These are phyloP conservation scores for Pestalotiopsis sp. DNA, from an alignment of 2,329 filamentous ascomycete species.

Conservation along the genomic window DNA sequence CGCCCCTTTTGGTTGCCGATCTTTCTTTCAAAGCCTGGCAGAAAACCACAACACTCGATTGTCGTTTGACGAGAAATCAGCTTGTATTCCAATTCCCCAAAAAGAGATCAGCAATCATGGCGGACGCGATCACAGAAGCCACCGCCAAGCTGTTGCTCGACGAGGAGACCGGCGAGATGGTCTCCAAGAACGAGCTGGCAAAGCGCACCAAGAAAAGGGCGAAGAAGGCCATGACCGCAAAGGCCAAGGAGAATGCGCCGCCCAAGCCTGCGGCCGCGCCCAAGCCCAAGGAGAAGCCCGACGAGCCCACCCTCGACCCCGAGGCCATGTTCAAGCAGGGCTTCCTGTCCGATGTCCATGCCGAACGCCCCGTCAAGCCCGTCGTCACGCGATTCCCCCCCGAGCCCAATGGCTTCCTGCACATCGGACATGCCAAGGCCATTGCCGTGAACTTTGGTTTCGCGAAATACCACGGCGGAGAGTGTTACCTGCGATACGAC, in stretches of 20 bases:
- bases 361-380: conserved; percentile 62
- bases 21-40: neutral
- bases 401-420: conserved; percentile 90
- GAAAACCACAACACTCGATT: neutral
- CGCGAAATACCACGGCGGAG: conserved; percentile 79
- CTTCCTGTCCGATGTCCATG: conserved; percentile 74
- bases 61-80: neutral
- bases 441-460: conserved; percentile 98
- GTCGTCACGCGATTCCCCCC: conserved; percentile 78
- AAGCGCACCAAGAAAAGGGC: conserved; percentile 61
- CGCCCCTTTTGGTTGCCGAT: neutral
- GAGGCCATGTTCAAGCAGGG: conserved; percentile 80
- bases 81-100: neutral
- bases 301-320: conserved; percentile 49
- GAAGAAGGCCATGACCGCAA: conserved; percentile 48
- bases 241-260: conserved; percentile 25
- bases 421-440: conserved; percentile 93
- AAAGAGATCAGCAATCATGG: conserved; percentile 31
- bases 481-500: conserved; percentile 80
- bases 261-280: conserved; percentile 31
- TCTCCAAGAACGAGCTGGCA: conserved; percentile 66
- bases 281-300: conserved; percentile 50
- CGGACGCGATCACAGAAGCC: conserved; percentile 42
- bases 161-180: conserved; percentile 67
- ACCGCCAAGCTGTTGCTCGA: conserved; percentile 63